Percentiles rank a stretch among this genome's conserved stretches.
These are phyloP conservation scores for Lyophyllum semitale DNA, from an alignment of 768 basidiomycete genomes.

Conservation along the genomic window DNA sequence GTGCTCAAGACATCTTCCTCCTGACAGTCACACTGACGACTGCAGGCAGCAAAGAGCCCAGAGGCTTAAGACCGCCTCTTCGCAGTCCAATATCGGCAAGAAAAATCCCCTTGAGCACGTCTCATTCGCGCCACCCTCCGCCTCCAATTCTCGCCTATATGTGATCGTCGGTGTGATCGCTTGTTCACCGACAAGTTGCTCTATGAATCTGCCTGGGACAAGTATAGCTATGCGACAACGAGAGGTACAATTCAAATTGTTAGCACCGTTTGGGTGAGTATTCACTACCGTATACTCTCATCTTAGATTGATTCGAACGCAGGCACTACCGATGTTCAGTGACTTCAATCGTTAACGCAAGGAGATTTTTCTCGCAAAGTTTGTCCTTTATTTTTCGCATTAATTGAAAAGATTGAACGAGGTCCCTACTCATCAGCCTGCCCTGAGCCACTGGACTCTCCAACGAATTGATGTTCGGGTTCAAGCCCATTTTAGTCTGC, in stretches of 20 bases:
- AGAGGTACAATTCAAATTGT: conserved; percentile 73
- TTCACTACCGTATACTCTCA: not conserved
- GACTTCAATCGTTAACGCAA: conserved; percentile 73
- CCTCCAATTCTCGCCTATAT: conserved; percentile 79
- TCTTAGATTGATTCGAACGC: not conserved
- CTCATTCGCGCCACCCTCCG: conserved; percentile 57
- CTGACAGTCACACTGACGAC: too few relatives aligned
- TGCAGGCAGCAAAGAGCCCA: conserved; percentile 19
- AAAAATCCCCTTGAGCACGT: conserved; percentile 27
- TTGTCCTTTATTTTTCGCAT: not conserved
- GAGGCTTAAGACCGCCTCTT: conserved; percentile 36
- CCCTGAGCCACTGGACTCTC: conserved; percentile 66
- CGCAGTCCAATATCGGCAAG: conserved; percentile 5
- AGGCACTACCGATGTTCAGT: conserved; percentile 72
- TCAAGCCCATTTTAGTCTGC: conserved; percentile 65
- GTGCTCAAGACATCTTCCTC: too few relatives aligned
- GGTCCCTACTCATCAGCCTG: conserved; percentile 48
- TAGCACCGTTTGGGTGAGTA: conserved; percentile 68
- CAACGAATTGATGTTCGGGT: conserved; percentile 65
- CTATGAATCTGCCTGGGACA: conserved; percentile 79
- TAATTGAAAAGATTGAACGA: not conserved
- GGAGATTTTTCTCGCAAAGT: conserved; percentile 65
- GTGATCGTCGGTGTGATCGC: conserved; percentile 79
- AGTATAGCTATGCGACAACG: conserved; percentile 75
- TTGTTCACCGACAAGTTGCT: conserved; percentile 73